These are phyloP conservation scores for Irineochytrium annulatum DNA, from an alignment of 192 early-diverging fungal species.

Conservation along the genomic window DNA sequence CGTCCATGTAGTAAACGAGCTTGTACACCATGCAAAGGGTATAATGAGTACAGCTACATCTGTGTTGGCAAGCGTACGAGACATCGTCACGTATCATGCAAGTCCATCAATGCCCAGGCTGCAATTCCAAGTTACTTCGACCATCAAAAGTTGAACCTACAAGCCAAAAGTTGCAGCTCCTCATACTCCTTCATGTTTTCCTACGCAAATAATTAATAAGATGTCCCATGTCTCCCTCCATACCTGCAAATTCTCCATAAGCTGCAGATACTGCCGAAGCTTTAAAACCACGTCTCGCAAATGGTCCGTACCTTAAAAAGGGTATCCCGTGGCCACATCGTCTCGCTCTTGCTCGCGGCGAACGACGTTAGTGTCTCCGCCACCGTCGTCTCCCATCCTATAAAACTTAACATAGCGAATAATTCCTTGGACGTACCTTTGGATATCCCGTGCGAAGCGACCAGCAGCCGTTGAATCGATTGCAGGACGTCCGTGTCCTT, in stretches of 20 bases:
- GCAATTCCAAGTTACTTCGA: background rate
- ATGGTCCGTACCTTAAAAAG: slow-evolving; percentile 24
- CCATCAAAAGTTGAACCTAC: slow-evolving; percentile 4
- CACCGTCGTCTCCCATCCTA: slow-evolving; percentile 44
- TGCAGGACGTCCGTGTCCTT: slow-evolving; percentile 22
- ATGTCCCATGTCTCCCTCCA: no score
- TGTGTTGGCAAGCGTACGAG: background rate
- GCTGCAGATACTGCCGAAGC: slow-evolving; percentile 35
- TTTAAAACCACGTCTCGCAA: background rate
- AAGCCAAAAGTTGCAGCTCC: slow-evolving; percentile 40
- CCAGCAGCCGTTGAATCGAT: slow-evolving; percentile 31
- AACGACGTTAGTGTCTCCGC: slow-evolving; percentile 34
- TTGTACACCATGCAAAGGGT: no score
- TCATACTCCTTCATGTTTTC: slow-evolving; percentile 50
- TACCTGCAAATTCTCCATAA: slow-evolving; percentile 39
- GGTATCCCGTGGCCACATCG: slow-evolving; percentile 45
- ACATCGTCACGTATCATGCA: slow-evolving; percentile 28
- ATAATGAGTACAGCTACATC: no score
- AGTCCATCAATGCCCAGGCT: slow-evolving; percentile 28
- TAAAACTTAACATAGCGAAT: background rate
- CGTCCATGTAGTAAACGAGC: no score
- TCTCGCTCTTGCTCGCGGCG: slow-evolving; percentile 24
- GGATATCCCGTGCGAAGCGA: slow-evolving; percentile 27
- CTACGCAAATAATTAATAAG: slow-evolving; percentile 13
- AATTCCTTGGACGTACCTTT: slow-evolving; percentile 19